Evolutionary conservation across 768 basidiomycete genomes (phyloP), one percentile per base, ranked within the genome.

Genomic region (Candolleomyces efflorescens): DNA sequence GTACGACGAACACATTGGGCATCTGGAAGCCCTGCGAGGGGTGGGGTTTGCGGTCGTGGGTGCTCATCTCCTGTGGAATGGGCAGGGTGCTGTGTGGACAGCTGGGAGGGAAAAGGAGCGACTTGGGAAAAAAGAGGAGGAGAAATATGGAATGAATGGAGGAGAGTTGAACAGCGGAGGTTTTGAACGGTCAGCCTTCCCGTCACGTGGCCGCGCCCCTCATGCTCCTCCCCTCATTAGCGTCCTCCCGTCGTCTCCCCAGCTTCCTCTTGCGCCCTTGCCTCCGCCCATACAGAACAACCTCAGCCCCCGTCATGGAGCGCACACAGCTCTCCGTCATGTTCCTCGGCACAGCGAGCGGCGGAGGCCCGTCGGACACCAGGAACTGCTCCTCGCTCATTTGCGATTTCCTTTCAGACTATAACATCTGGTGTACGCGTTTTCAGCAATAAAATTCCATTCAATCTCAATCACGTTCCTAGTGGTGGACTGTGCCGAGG

Each of bases 401-500:
- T 38, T 80, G 85, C 41, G 82, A 85, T 63, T 69, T 87, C 37
- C 61, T 76, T 10, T 78, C 76, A 10, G 74, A 84, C 60, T 78
- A 80, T 17, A 74, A 80, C 9, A 71, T 89, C 23, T 91, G 89
- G 88, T 86, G 90, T 90, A 69, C 64, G 56, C 49, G 81, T 62
- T 45, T 65, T 27, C 53, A 22, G 32, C 36, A 60, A 48, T 43
- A 20, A 24, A 23, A 39, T 18, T 38, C 5, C 15, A 24, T 38
- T 37, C 36, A n/a, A 24, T 32, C 22, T 54, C 26, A 23, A 45
- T 44, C 27, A 4, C 52, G 56, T 39, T 53, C 57, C 59, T 64
- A 90, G 89, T 92, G 86, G 79, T 92, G 20, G 90, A 92, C 68
- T 90, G 90, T 70, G 90, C 88, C 13, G 89, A 92, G 70, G 91